A percentile compares a stretch with the other conserved stretches of the same genome.
Evolutionary conservation across 768 basidiomycete species (phyloP).

Genomic region (Amanita brunnescens): DNA sequence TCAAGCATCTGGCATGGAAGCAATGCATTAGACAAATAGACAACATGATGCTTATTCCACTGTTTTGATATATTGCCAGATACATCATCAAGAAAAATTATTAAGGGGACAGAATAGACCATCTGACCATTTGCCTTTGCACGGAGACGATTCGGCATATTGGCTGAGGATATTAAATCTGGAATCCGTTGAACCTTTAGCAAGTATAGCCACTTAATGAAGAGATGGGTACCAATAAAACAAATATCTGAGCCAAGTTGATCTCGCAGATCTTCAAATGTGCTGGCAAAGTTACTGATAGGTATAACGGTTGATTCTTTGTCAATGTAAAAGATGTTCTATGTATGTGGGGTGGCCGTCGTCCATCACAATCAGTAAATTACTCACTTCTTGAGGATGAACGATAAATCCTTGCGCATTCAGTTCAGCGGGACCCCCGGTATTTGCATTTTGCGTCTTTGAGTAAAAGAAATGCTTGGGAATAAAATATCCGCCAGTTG

Average conservation of each 20-base stretch:
- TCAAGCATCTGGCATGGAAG: conserved; percentile 22
- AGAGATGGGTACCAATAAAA: conserved; percentile 9
- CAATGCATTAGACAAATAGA: conserved; percentile 24
- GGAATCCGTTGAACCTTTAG: neutral
- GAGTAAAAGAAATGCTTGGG: neutral
- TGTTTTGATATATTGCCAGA: conserved; percentile 38
- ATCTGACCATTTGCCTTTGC: conserved; percentile 18
- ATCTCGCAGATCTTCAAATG: neutral
- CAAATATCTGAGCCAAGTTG: neutral
- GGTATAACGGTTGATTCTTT: neutral
- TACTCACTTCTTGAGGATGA: neutral
- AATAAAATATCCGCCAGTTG: neutral
- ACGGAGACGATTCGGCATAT: conserved; percentile 19
- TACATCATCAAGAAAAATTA: conserved; percentile 36
- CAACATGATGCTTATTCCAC: conserved; percentile 36
- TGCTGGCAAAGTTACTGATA: neutral
- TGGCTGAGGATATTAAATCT: neutral
- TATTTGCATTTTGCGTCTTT: neutral
- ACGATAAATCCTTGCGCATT: neutral
- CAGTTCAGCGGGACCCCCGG: neutral
- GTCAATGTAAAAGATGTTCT: neutral
- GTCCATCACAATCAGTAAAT: neutral
- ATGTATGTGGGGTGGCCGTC: neutral
- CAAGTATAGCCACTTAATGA: neutral
- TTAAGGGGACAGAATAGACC: conserved; percentile 24